Percentiles rank a stretch among this genome's conserved stretches.
Conservation (phyloP, 2,329 filamentous ascomycete genomes). For the Sphaceloma murrayae region DNA sequence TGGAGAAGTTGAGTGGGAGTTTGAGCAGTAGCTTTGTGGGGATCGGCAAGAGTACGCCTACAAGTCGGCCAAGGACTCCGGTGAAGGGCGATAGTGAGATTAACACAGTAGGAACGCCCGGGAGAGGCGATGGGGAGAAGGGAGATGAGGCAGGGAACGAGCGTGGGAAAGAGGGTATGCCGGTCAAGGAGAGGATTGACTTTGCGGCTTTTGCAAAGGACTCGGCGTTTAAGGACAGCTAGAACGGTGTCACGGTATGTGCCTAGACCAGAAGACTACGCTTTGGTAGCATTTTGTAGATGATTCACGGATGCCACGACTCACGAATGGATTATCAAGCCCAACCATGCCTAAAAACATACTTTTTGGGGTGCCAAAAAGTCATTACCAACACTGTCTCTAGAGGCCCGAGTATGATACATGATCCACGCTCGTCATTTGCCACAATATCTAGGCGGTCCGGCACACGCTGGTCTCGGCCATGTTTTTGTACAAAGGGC, state of each 20-base stretch:
- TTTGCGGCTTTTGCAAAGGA: constrained; percentile 13
- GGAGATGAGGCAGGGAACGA: neutral
- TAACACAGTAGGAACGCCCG: too few relatives aligned
- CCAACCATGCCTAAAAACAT: too few relatives aligned
- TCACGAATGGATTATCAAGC: neutral
- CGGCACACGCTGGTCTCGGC: too few relatives aligned
- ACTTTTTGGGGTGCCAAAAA: too few relatives aligned
- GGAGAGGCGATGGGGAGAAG: neutral
- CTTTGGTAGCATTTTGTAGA: neutral
- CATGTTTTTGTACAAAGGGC: too few relatives aligned
- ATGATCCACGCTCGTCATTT: too few relatives aligned
- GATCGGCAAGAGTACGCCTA: constrained; percentile 9
- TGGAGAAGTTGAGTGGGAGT: constrained; percentile 15
- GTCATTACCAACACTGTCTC: too few relatives aligned
- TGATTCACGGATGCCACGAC: constrained; percentile 2
- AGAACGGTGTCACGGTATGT: neutral
- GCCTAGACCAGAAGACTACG: neutral
- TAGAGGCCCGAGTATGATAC: too few relatives aligned
- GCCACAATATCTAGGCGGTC: too few relatives aligned
- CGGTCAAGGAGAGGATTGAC: neutral
- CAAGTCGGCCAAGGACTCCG: constrained; percentile 13
- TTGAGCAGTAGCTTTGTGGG: constrained; percentile 12
- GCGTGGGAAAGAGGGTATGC: neutral
- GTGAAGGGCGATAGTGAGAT: constrained; percentile 2
- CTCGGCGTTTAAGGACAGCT: constrained; percentile 15